Base-by-base conservation (phyloP, 1,284 basidiomycete genomes). In the Athelia psychrophila region DNA sequence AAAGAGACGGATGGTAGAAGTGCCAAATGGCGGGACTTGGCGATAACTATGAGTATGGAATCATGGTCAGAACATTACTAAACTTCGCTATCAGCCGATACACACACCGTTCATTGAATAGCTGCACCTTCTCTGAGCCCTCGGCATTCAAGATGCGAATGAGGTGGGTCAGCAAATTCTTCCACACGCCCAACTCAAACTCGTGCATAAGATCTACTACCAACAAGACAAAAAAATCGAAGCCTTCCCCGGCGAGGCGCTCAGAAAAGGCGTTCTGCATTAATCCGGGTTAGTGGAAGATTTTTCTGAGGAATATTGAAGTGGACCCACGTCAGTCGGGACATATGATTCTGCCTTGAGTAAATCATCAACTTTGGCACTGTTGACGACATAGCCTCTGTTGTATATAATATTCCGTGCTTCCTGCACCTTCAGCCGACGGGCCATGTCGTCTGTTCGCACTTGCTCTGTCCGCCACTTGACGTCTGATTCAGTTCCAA, bases 161-260 rank as follows among this genome's bases (percentile, higher is more conserved):
- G 0, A 67, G 48, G 44, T 67, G 64, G 1, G 51, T 54, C 30
- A 66, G 59, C 0, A 61, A 15, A 0, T 52, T 49, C 46, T 65
- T 65, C 64, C 64, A 66, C 0, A 65, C 55, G 1, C 65, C 65
- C 1, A 67, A 56, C 40, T 65, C 61, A 32, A 62, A 61, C 49
- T 66, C 60, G 38, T 66, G 64, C 55, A 66, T 54, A 8, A 66
- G 24, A 46, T 67, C 63, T 0, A 59, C 55, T 0, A 56, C 58
- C 15, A 66, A 54, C 4, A 64, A 50, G 1, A 33, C 15, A 30
- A 59, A 59, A 18, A 59, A 45, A 48, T 64, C 56, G 42, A 62
- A 60, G 3, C 48, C 54, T 16, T 45, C 36, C 8, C 44, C 5
- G 24, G 13, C 47, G 36, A 32, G 54, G 19, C 51, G 46, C 8